Evolutionary conservation across 139 green algal species (phyloP).

Genomic region (Volvox africanus): DNA sequence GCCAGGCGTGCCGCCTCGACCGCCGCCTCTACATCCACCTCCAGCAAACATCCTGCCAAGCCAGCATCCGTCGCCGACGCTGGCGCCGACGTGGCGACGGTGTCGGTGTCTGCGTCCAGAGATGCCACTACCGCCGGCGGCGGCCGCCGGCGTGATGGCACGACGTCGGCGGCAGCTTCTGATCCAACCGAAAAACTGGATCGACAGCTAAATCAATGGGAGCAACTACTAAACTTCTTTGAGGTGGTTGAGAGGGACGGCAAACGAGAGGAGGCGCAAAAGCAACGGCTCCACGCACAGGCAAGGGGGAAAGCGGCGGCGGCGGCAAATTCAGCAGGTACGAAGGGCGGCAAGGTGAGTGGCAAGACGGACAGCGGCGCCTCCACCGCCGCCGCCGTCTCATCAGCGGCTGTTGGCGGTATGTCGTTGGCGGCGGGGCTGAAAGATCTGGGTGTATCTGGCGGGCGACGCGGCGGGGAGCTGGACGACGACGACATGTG

Average conservation of each 20-base stretch:
- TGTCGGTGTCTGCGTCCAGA: neutral
- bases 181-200: neutral
- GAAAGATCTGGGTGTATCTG: neutral
- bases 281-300: neutral
- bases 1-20: constrained; percentile 13
- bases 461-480: neutral
- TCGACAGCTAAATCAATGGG: constrained; percentile 35
- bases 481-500: neutral
- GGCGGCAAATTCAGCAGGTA: neutral
- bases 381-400: neutral
- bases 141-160: neutral
- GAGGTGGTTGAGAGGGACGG: constrained; percentile 54
- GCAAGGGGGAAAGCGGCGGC: neutral
- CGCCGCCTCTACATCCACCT: neutral
- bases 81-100: too few relatives aligned
- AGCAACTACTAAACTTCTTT: constrained; percentile 57
- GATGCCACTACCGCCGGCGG: neutral
- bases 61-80: neutral
- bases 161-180: neutral
- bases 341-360: neutral
- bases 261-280: neutral
- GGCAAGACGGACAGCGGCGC: neutral
- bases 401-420: neutral
- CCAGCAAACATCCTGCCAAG: neutral
- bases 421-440: constrained; percentile 17